Base-by-base conservation (phyloP, 352 stramenopile species). In the Phytopythium mirpurense region DNA sequence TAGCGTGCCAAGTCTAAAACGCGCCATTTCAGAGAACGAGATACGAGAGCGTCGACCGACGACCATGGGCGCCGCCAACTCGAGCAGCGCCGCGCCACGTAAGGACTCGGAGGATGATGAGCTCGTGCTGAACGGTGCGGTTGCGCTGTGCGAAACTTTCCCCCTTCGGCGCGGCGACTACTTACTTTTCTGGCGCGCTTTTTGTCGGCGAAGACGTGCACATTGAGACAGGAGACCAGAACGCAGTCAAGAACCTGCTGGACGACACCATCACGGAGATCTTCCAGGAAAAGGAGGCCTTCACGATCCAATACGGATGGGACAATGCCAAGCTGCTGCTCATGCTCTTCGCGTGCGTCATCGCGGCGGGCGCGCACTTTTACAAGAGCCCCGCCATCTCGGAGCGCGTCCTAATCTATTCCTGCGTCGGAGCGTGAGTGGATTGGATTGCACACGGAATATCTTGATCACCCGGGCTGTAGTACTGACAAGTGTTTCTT, bases 211-310 rank as follows among this genome's bases (percentile, higher is more conserved):
- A 45, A 73, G 68, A 77, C 42, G 45, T 72, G 11, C 64, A 91
- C 66, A 82, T 93, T 38, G 83, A 95, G 62, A 87, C 78, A 35
- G 82, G 80, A 10, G 84, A 95, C 67, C 83, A 93, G 55, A 88
- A 89, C 40, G 84, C 82, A 16, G 82, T 95, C 31, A 91, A 91
- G 64, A 93, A 93, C 57, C 70, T 95, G 36, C 64, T 95, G 51
- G 84, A 95, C 59, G 84, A 95, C 56, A 78, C 74, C 18, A 74
- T 95, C 47, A 57, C 73, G 49, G 84, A 91, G 62, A 78, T 83
- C 53, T 88, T 90, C 51, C 58, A 90, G 54, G 66, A 68, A 21
- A 83, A 78, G 46, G 46, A 70, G 27, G 60, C 77, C 5, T 88
- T 76, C 42, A 59, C 66, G 43, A 65, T 90, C 27, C 72, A 89